Evolutionary conservation across 176 grass and related monocot genomes (phyloP).

Genomic region (Carex parvula): DNA sequence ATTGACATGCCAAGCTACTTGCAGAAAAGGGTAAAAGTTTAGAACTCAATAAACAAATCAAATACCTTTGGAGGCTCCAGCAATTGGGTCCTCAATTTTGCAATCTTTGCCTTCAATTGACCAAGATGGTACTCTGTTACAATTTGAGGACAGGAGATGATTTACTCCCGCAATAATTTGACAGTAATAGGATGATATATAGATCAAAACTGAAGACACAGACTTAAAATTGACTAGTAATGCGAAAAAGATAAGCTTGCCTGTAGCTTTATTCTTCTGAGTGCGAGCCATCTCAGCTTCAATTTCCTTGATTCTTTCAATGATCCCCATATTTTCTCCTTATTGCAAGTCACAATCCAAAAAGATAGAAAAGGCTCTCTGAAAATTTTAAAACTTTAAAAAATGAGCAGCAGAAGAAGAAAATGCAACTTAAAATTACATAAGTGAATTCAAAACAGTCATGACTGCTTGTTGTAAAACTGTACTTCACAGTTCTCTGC

Average conservation of each 20-base stretch:
- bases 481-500: neutral
- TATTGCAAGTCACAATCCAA: constrained; percentile 8
- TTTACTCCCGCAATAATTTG: constrained; percentile 22
- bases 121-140: constrained; percentile 94
- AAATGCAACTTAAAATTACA: constrained; percentile 4
- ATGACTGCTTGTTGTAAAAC: neutral
- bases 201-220: neutral
- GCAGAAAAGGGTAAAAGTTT: neutral
- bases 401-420: neutral
- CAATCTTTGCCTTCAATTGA: constrained; percentile 94
- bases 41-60: neutral
- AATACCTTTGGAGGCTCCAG: constrained; percentile 96
- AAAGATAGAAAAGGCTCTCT: neutral
- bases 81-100: constrained; percentile 95
- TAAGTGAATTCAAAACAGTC: neutral
- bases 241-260: constrained; percentile 31
- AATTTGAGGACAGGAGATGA: neutral
- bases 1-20: neutral
- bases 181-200: neutral
- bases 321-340: constrained; percentile 77
- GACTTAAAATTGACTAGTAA: neutral
- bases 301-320: constrained; percentile 98
- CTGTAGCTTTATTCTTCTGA: constrained; percentile 99
- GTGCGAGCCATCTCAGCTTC: constrained; percentile 98
- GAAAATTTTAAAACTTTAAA: neutral